A percentile compares a stretch with the other conserved stretches of the same genome.
Conservation (phyloP, 225 moss, liverwort and hornwort genomes). For the Pseudoscleropodium purum region DNA sequence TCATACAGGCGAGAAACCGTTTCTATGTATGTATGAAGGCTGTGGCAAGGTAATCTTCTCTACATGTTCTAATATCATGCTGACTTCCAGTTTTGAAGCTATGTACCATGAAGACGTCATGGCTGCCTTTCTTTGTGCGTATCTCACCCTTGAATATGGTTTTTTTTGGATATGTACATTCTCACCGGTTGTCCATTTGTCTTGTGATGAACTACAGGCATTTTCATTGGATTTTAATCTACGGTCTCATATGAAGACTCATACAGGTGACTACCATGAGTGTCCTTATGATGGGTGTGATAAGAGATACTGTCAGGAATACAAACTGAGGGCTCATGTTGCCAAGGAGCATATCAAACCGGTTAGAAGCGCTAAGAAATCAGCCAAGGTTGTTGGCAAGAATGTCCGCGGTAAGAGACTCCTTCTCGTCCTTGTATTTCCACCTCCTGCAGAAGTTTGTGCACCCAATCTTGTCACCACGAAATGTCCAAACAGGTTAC, state of each 20-base stretch:
- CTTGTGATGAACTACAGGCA: slow-evolving; percentile 37
- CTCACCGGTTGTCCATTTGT: background rate
- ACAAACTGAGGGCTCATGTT: slow-evolving; percentile 90
- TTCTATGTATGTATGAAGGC: slow-evolving; percentile 78
- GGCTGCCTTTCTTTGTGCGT: background rate
- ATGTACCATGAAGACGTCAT: background rate
- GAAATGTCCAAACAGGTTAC: background rate
- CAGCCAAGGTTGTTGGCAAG: slow-evolving; percentile 20
- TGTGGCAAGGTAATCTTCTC: slow-evolving; percentile 74
- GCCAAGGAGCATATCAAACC: slow-evolving; percentile 77
- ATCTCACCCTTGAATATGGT: background rate
- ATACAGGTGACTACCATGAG: slow-evolving; percentile 95
- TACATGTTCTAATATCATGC: background rate
- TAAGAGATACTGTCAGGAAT: slow-evolving; percentile 96
- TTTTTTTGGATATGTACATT: background rate
- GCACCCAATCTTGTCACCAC: background rate
- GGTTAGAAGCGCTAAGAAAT: slow-evolving; percentile 28
- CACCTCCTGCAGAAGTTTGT: background rate
- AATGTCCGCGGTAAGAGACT: slow-evolving; percentile 24
- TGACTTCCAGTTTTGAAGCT: background rate
- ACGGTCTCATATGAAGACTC: slow-evolving; percentile 98
- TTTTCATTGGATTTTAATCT: slow-evolving; percentile 93
- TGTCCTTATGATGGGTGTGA: slow-evolving; percentile 92
- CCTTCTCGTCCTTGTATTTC: background rate
- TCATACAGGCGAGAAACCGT: slow-evolving; percentile 95